Evolutionary conservation across 257 asterid genomes (phyloP).

Genomic region (Leonotis leonurus): DNA sequence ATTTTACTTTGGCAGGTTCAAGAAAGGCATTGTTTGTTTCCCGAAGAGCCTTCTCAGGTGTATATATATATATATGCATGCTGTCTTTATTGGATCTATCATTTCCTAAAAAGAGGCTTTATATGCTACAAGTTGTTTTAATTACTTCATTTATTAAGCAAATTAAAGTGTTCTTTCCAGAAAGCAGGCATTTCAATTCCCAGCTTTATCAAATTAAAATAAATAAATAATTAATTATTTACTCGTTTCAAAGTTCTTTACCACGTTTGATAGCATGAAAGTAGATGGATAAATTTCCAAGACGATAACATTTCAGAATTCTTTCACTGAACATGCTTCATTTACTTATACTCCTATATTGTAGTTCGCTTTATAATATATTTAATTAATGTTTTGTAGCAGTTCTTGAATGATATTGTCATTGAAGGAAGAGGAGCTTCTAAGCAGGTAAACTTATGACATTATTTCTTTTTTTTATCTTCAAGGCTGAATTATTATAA

Average conservation of each 20-base stretch:
- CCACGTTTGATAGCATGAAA: no score
- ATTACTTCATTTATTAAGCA: conserved; percentile 8
- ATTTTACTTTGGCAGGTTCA: conserved; percentile 27
- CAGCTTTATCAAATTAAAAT: no score
- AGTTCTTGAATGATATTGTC: conserved; percentile 27
- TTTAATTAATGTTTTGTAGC: not conserved
- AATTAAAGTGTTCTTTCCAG: conserved; percentile 17
- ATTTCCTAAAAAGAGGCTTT: conserved; percentile 27
- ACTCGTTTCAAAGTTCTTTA: no score
- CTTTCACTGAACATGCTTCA: no score
- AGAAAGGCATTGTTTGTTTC: conserved; percentile 42
- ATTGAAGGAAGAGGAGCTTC: conserved; percentile 26
- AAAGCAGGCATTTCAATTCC: no score
- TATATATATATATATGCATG: no score
- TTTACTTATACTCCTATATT: not conserved
- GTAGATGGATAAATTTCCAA: not conserved
- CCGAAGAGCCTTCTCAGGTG: conserved; percentile 31
- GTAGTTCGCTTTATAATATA: not conserved
- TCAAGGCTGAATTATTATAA: no score
- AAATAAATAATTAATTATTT: no score
- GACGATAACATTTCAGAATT: not conserved
- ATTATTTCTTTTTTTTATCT: no score
- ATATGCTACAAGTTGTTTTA: conserved; percentile 8
- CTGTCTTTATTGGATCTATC: conserved; percentile 68
- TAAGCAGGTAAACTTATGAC: conserved; percentile 22